Percentiles rank a stretch among this genome's conserved stretches.
These are phyloP conservation scores for Cucumis melo DNA, from an alignment of 306 rosid species.

Conservation along the genomic window DNA sequence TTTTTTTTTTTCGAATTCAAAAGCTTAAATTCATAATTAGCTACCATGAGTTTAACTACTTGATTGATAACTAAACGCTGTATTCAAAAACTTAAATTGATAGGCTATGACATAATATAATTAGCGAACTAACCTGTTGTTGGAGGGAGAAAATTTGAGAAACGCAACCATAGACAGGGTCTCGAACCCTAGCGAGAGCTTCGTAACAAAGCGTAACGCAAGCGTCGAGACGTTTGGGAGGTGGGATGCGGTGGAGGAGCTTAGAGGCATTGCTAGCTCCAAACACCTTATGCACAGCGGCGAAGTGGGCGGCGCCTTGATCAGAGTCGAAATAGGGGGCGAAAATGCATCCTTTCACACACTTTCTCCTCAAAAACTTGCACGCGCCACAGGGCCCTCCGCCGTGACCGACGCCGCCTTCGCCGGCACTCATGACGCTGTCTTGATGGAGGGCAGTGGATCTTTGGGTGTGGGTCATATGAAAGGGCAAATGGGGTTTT, in stretches of 20 bases:
- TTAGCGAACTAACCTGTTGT: conserved; percentile 45
- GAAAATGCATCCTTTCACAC: conserved; percentile 73
- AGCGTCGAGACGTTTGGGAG: conserved; percentile 55
- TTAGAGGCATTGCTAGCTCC: conserved; percentile 98
- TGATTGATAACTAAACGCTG: too few species aligned
- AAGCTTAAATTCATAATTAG: too few species aligned
- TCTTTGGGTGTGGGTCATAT: not conserved
- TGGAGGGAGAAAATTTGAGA: conserved; percentile 71
- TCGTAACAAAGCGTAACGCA: conserved; percentile 73
- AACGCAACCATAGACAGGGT: conserved; percentile 85
- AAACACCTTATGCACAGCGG: conserved; percentile 86
- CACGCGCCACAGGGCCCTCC: conserved; percentile 95
- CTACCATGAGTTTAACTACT: too few species aligned
- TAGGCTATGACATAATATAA: too few species aligned
- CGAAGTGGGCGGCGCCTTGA: conserved; percentile 75
- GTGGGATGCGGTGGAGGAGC: conserved; percentile 51
- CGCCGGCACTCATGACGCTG: conserved; percentile 10
- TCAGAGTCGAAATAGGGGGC: conserved; percentile 84
- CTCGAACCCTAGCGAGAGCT: conserved; percentile 68
- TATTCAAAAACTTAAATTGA: not conserved
- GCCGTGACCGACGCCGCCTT: not conserved
- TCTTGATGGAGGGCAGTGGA: not conserved
- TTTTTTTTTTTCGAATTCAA: not conserved
- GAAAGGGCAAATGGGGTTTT: not conserved
- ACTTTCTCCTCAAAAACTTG: conserved; percentile 71